A percentile compares a stretch with the other conserved stretches of the same genome.
These are phyloP conservation scores for Stereum hirsutum DNA, from an alignment of 1,284 basidiomycete species.

Conservation along the genomic window DNA sequence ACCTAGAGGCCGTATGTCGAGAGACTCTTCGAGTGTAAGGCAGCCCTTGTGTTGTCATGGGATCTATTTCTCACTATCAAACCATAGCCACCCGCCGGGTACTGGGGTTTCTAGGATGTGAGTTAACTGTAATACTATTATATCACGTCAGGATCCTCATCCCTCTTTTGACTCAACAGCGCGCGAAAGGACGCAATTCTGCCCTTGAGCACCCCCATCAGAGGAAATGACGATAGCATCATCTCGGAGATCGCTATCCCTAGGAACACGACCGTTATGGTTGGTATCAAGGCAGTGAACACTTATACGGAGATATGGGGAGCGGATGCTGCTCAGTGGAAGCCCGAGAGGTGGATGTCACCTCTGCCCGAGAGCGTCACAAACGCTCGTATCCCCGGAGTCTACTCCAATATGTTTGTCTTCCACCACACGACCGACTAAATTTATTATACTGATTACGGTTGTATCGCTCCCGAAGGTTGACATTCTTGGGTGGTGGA, in stretches of 20 bases:
- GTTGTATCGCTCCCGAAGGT: neutral
- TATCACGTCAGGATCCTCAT: neutral
- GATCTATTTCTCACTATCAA: no score
- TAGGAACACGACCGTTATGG: neutral
- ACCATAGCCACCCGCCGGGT: neutral
- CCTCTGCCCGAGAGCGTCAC: conserved; percentile 1
- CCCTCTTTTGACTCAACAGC: neutral
- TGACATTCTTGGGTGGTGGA: conserved; percentile 4
- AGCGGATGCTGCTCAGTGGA: conserved; percentile 1
- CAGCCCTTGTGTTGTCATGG: no score
- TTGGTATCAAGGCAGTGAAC: neutral
- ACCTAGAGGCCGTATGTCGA: conserved; percentile 4
- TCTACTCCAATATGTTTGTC: conserved; percentile 4
- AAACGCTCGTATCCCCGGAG: conserved; percentile 1
- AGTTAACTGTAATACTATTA: neutral
- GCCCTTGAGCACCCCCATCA: conserved; percentile 2
- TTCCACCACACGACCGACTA: neutral
- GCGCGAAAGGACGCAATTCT: conserved; percentile 1
- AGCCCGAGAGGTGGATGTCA: conserved; percentile 2
- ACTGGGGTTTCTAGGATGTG: neutral
- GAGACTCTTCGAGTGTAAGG: conserved; percentile 3
- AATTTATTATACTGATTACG: no score
- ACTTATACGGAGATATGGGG: conserved; percentile 2
- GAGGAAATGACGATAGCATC: neutral
- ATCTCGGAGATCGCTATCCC: neutral